Percentiles rank a stretch among this genome's conserved stretches.
Evolutionary conservation across 2,329 filamentous ascomycete species (phyloP).

Genomic region (Talaromyces amestolkiae): DNA sequence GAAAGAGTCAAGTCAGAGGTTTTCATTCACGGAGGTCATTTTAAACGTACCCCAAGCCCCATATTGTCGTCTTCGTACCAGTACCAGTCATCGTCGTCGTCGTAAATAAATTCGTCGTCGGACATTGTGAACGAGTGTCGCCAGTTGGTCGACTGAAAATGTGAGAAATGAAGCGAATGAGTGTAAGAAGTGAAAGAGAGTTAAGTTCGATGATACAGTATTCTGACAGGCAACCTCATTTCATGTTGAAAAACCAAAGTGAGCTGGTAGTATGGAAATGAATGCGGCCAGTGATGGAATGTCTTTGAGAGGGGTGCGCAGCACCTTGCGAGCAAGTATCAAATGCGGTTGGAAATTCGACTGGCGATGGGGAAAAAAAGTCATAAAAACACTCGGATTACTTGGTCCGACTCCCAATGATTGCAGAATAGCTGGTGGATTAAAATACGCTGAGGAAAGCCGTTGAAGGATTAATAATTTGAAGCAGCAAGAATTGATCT

Average conservation of each 20-base stretch:
- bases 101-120: conserved; percentile 39
- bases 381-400: background rate
- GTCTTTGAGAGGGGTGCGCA: conserved; percentile 2
- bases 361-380: background rate
- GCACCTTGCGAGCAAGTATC: conserved; percentile 5
- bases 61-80: conserved; percentile 37
- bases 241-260: background rate
- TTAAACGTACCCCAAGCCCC: conserved; percentile 32
- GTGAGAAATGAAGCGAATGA: background rate
- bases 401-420: background rate
- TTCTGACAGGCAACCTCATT: background rate
- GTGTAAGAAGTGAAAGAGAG: background rate
- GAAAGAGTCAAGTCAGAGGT: background rate
- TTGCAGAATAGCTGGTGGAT: background rate
- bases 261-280: background rate
- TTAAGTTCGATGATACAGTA: background rate
- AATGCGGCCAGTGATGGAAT: background rate
- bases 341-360: background rate
- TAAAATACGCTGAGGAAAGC: background rate
- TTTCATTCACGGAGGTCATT: background rate
- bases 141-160: background rate
- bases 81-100: conserved; percentile 35
- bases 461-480: background rate
- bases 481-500: background rate
- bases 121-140: conserved; percentile 29